A percentile compares a stretch with the other conserved stretches of the same genome.
phyloP scores from a whole-genome alignment of 352 stramenopile species.

The Phytophthora melonis region DNA sequence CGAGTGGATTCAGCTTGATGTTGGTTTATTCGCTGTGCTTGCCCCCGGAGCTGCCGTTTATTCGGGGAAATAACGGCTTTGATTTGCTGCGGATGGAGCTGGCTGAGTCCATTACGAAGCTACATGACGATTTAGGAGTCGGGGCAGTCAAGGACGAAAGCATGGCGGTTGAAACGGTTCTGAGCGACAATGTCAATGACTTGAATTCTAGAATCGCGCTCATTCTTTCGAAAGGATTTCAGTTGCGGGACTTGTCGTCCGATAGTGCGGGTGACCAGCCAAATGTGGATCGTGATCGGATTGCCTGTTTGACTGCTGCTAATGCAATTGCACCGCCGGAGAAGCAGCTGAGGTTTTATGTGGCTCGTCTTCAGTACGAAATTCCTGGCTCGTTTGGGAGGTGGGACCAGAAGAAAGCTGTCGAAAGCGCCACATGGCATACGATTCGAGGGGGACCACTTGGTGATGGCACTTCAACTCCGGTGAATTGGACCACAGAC shows the following conservation, averaged over 20 bases:
- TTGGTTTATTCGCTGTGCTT: slow-evolving; percentile 23
- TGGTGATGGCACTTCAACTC: neutral
- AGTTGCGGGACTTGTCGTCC: slow-evolving; percentile 3
- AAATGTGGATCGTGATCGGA: slow-evolving; percentile 3
- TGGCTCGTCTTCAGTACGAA: slow-evolving; percentile 13
- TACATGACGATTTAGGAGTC: neutral
- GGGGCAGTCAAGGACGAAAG: slow-evolving; percentile 2
- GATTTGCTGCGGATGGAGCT: slow-evolving; percentile 15
- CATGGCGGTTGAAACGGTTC: neutral
- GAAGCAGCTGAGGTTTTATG: slow-evolving; percentile 17
- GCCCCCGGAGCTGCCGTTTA: slow-evolving; percentile 9
- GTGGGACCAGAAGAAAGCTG: slow-evolving; percentile 16
- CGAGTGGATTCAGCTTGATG: slow-evolving; percentile 19
- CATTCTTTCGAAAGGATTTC: slow-evolving; percentile 4
- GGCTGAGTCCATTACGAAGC: slow-evolving; percentile 7
- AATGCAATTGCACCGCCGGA: slow-evolving; percentile 11
- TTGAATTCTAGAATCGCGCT: slow-evolving; percentile 8
- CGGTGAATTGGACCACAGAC: neutral
- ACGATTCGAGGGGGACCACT: slow-evolving; percentile 15
- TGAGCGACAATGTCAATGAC: neutral
- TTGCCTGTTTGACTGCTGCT: slow-evolving; percentile 6
- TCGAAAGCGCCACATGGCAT: slow-evolving; percentile 9
- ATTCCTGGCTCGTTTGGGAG: neutral
- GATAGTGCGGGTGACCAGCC: neutral
- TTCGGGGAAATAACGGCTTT: slow-evolving; percentile 4